Conservation (phyloP, 2,329 filamentous ascomycete species). For the Aspergillus transmontanensis region DNA sequence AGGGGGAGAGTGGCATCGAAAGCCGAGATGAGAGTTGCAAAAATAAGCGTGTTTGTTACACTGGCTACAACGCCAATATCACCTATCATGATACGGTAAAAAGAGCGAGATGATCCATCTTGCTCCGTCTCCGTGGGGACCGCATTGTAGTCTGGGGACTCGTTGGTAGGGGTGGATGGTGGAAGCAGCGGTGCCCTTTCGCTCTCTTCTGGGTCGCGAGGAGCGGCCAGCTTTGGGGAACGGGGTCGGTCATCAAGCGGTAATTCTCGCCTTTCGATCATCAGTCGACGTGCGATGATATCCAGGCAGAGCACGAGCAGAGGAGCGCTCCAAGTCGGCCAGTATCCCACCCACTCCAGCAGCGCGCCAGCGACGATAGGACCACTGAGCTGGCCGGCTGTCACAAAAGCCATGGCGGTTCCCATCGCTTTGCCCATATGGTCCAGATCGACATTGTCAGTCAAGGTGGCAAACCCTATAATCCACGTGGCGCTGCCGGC, state of each 20-base stretch:
- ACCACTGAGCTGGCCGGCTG: conserved; percentile 30
- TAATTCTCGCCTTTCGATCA: conserved; percentile 26
- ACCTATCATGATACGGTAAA: conserved; percentile 45
- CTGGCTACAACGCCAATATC: conserved; percentile 45
- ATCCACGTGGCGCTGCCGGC: conserved; percentile 36
- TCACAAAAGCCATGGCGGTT: conserved; percentile 27
- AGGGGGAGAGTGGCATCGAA: conserved; percentile 61
- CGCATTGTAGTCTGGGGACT: not conserved
- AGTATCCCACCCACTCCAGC: conserved; percentile 34
- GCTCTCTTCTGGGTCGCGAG: not conserved
- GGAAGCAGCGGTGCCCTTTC: not conserved
- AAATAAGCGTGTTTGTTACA: conserved; percentile 47
- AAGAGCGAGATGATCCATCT: conserved; percentile 1
- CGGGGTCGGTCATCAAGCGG: not conserved
- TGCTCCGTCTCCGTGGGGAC: not conserved
- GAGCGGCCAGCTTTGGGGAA: not conserved
- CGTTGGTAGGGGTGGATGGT: not conserved
- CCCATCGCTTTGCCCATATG: conserved; percentile 31
- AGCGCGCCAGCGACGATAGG: conserved; percentile 32
- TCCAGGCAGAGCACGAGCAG: conserved; percentile 31
- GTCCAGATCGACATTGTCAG: conserved; percentile 29
- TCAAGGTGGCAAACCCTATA: conserved; percentile 32
- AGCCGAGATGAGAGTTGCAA: conserved; percentile 53
- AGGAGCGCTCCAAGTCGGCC: conserved; percentile 32
- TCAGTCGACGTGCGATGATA: conserved; percentile 29